Conservation (phyloP, 169 alveolate species). For the Miamiensis avidus region DNA sequence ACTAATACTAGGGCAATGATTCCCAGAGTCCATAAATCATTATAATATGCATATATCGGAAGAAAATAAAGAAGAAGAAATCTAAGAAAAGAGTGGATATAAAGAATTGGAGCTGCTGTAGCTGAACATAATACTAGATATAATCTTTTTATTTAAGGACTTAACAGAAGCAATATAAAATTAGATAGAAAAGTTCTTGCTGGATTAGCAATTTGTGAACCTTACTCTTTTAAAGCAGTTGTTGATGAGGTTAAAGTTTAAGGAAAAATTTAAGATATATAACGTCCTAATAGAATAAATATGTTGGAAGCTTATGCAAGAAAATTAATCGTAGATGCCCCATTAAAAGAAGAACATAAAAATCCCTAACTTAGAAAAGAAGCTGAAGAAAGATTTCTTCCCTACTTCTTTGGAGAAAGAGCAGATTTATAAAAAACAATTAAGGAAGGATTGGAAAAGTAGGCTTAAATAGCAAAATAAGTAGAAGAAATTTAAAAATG, state of each 20-base stretch:
- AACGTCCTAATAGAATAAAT: not conserved
- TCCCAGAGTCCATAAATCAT: constrained; percentile 57
- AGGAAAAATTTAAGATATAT: constrained; percentile 26
- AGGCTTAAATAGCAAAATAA: not conserved
- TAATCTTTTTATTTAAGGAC: constrained; percentile 59
- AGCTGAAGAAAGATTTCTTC: constrained; percentile 6
- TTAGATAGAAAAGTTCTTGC: constrained; percentile 73
- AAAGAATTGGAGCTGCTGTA: constrained; percentile 65
- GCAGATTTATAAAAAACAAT: not conserved
- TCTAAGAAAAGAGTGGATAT: constrained; percentile 66
- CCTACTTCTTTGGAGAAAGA: constrained; percentile 24
- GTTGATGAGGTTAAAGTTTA: constrained; percentile 65
- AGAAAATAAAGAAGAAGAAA: constrained; percentile 72
- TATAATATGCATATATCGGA: constrained; percentile 60
- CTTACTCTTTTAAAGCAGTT: constrained; percentile 68
- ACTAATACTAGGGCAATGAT: constrained; percentile 58
- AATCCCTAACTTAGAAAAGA: not conserved
- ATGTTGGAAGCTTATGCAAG: constrained; percentile 27
- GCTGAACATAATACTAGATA: constrained; percentile 67
- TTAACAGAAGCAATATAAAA: constrained; percentile 59
- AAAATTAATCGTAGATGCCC: constrained; percentile 22
- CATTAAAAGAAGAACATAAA: not conserved
- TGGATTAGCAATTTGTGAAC: constrained; percentile 67
- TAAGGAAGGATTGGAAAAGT: not conserved
- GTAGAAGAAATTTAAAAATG: not conserved